phyloP scores from a whole-genome alignment of 2,329 filamentous ascomycete genomes.

The Diaporthe destruens region DNA sequence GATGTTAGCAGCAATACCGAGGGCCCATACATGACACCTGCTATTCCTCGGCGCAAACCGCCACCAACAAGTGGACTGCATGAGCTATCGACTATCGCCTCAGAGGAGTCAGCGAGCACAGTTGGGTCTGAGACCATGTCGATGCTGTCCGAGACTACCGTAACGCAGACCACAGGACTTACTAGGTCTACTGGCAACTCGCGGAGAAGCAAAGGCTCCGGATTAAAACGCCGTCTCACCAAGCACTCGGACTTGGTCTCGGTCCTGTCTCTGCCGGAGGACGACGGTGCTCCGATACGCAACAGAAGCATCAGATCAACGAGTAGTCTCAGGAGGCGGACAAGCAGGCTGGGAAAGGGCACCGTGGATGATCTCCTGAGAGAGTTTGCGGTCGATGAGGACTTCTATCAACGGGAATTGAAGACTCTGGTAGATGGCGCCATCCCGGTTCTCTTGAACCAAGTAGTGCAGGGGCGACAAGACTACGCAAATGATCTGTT shows the following conservation, averaged over 20 bases:
- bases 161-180: constrained; percentile 65
- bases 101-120: constrained; percentile 62
- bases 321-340: constrained; percentile 81
- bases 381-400: constrained; percentile 86
- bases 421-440: constrained; percentile 95
- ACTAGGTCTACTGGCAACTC: constrained; percentile 61
- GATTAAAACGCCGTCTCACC: constrained; percentile 81
- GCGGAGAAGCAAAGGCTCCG: constrained; percentile 60
- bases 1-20: constrained; percentile 45
- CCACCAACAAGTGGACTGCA: constrained; percentile 68
- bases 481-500: constrained; percentile 77
- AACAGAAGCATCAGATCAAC: constrained; percentile 80
- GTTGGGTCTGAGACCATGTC: constrained; percentile 65
- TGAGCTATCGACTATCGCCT: constrained; percentile 70
- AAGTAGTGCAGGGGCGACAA: constrained; percentile 80
- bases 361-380: constrained; percentile 81
- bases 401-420: constrained; percentile 89
- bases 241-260: constrained; percentile 96
- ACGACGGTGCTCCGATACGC: constrained; percentile 67
- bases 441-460: constrained; percentile 89
- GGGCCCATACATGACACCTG: constrained; percentile 45
- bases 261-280: constrained; percentile 81
- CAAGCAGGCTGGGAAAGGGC: constrained; percentile 74
- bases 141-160: constrained; percentile 61
- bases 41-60: constrained; percentile 45